Conservation (phyloP, 2,329 filamentous ascomycete species). For the Sporothrix pseudoabietina region DNA sequence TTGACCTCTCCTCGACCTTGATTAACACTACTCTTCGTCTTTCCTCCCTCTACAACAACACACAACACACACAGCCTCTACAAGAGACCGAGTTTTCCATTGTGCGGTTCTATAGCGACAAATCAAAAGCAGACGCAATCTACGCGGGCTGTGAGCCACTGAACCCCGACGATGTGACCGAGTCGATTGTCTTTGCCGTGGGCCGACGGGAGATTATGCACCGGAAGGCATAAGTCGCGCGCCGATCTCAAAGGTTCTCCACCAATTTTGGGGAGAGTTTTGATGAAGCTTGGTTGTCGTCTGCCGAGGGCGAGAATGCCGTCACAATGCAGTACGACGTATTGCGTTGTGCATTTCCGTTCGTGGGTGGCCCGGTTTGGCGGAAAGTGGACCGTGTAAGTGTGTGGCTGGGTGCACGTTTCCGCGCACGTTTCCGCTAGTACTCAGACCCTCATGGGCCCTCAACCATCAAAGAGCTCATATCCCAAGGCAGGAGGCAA, state of each 20-base stretch:
- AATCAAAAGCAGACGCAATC: slow-evolving; percentile 42
- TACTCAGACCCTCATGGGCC: not conserved
- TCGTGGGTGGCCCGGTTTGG: not conserved
- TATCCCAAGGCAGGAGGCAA: not conserved
- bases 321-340: not conserved
- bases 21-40: too few species aligned
- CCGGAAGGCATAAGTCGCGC: not conserved
- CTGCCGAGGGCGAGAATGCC: not conserved
- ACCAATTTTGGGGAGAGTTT: not conserved
- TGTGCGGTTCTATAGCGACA: slow-evolving; percentile 85
- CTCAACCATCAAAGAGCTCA: not conserved
- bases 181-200: not conserved
- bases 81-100: slow-evolving; percentile 86
- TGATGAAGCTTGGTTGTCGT: too few species aligned
- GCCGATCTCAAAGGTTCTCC: not conserved
- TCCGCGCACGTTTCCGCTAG: not conserved
- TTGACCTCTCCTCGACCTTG: too few species aligned
- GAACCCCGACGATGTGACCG: not conserved
- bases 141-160: not conserved
- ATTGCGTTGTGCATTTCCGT: not conserved
- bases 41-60: not conserved
- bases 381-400: not conserved
- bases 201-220: slow-evolving; percentile 7
- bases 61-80: slow-evolving; percentile 16
- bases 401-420: not conserved